Conservation (phyloP, 2,329 filamentous ascomycete genomes). For the Colletotrichum sp. region DNA sequence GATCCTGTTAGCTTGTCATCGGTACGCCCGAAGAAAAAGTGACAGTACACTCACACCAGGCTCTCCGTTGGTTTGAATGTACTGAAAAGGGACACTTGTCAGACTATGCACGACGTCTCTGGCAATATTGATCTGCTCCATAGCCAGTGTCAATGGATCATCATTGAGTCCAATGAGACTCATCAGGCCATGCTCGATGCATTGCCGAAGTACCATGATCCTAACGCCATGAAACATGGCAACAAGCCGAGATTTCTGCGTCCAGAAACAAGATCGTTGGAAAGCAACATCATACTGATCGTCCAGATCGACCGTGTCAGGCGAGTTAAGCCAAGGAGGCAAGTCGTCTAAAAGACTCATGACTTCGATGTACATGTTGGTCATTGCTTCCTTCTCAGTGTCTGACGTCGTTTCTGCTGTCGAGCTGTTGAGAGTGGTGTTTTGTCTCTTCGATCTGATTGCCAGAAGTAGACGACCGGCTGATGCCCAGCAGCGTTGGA, state of each 20-base stretch:
- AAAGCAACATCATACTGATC: background rate
- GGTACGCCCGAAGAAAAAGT: too few relatives aligned
- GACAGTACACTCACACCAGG: background rate
- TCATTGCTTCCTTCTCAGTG: background rate
- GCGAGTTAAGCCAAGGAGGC: background rate
- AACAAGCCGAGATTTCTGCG: background rate
- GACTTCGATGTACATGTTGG: background rate
- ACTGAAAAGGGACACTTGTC: background rate
- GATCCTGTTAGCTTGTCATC: background rate
- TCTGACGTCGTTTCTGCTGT: rapidly evolving
- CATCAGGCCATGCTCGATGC: background rate
- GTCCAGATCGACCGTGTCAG: background rate
- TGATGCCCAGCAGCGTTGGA: conserved; percentile 32
- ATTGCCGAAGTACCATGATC: background rate
- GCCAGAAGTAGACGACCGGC: background rate
- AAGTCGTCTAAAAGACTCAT: background rate
- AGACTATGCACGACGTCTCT: background rate
- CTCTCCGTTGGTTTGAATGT: conserved; percentile 8
- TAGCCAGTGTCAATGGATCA: background rate
- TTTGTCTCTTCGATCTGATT: background rate
- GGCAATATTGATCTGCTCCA: conserved; percentile 5
- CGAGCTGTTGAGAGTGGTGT: background rate
- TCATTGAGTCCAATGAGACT: background rate
- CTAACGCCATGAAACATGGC: background rate
- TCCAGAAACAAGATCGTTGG: background rate